Evolutionary conservation across 2,329 filamentous ascomycete species (phyloP).

Genomic region (Fusarium paranaense): DNA sequence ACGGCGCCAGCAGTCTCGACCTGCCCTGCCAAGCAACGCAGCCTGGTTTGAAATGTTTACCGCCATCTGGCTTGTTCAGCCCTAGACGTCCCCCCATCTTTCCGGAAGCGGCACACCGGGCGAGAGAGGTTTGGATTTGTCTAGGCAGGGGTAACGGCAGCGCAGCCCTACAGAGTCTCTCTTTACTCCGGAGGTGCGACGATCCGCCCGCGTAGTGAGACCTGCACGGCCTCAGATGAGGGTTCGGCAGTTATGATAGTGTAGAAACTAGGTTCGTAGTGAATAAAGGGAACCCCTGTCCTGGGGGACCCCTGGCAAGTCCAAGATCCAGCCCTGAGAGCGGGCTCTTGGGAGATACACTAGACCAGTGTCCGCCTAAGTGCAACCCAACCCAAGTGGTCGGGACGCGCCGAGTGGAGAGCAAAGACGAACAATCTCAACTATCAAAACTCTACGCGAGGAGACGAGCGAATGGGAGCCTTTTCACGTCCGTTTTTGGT

Average conservation of each 20-base stretch:
- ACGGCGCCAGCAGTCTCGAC: conserved; percentile 10
- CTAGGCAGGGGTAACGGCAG: neutral
- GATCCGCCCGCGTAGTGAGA: conserved; percentile 10
- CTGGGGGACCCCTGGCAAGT: conserved; percentile 15
- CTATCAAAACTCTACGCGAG: conserved; percentile 1
- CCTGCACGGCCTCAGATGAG: conserved; percentile 16
- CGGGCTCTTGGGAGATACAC: neutral
- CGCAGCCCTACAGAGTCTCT: neutral
- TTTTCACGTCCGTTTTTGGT: neutral
- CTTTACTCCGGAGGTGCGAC: neutral
- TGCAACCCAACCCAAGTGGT: conserved; percentile 28
- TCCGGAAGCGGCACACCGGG: conserved; percentile 29
- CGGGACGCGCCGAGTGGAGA: conserved; percentile 10
- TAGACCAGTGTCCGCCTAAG: conserved; percentile 10
- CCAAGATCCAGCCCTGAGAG: conserved; percentile 36
- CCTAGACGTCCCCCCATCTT: neutral
- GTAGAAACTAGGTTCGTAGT: neutral
- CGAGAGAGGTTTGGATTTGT: too few relatives aligned
- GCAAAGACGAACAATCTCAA: conserved; percentile 1
- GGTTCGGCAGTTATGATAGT: conserved; percentile 10
- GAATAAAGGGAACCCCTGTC: neutral
- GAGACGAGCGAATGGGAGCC: conserved; percentile 6
- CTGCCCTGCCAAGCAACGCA: conserved; percentile 16
- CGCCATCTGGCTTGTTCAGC: conserved; percentile 3
- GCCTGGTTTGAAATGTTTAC: conserved; percentile 9